These are phyloP conservation scores for Coemansia sp. DNA, from an alignment of 192 early-diverging fungal species.

Conservation along the genomic window DNA sequence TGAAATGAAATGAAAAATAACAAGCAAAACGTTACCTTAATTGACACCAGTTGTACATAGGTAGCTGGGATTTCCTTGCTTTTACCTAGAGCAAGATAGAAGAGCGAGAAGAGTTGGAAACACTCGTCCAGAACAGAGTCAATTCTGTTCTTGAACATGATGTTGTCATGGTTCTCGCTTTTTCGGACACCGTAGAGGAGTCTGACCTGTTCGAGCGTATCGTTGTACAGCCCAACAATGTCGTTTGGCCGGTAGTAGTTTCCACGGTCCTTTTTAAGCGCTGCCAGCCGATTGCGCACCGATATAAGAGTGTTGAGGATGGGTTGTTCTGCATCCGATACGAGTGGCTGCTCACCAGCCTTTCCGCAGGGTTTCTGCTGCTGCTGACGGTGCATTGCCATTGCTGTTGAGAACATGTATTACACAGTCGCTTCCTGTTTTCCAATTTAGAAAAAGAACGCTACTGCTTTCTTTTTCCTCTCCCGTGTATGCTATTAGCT, in stretches of 20 bases:
- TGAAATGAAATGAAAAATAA: background rate
- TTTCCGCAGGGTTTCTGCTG: background rate
- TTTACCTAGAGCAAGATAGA: constrained; percentile 75
- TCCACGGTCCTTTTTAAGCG: constrained; percentile 74
- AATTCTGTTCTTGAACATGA: constrained; percentile 60
- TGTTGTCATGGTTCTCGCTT: constrained; percentile 49
- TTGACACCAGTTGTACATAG: constrained; percentile 74
- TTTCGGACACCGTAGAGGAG: constrained; percentile 51
- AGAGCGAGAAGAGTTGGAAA: constrained; percentile 74
- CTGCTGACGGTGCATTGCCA: constrained; percentile 7
- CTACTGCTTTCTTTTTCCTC: too few species aligned
- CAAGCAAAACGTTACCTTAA: constrained; percentile 53
- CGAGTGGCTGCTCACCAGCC: constrained; percentile 19
- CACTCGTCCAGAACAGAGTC: constrained; percentile 76
- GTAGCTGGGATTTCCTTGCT: constrained; percentile 76
- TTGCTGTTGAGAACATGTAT: constrained; percentile 39
- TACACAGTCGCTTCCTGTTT: too few species aligned
- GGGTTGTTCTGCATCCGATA: constrained; percentile 58
- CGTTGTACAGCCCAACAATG: constrained; percentile 65
- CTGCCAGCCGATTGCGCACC: constrained; percentile 70
- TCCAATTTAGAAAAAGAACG: too few species aligned
- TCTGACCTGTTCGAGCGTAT: constrained; percentile 56
- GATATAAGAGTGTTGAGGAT: constrained; percentile 67
- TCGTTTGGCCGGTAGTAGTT: constrained; percentile 66
- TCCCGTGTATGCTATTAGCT: too few species aligned